These are phyloP conservation scores for Cryptococcus floricola DNA, from an alignment of 1,284 basidiomycete genomes.

Conservation along the genomic window DNA sequence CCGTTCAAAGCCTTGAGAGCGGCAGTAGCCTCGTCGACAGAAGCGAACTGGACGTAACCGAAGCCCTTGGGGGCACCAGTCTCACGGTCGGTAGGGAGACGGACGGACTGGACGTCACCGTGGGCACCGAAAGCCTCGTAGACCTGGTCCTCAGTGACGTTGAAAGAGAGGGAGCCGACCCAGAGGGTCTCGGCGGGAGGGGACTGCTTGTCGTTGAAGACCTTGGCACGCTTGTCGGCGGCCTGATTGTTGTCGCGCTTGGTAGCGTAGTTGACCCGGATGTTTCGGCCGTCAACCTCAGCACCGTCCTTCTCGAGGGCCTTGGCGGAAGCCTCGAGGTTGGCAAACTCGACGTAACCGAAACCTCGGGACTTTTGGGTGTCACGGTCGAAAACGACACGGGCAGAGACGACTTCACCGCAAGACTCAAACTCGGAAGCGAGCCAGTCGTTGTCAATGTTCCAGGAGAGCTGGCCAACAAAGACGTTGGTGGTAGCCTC, in stretches of 20 bases:
- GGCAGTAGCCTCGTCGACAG: slow-evolving; percentile 73
- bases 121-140: slow-evolving; percentile 91
- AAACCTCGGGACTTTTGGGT: slow-evolving; percentile 85
- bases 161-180: slow-evolving; percentile 85
- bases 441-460: slow-evolving; percentile 95
- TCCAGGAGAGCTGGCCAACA: slow-evolving; percentile 93
- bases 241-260: slow-evolving; percentile 49
- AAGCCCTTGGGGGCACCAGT: slow-evolving; percentile 90
- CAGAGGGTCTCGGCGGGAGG: slow-evolving; percentile 76
- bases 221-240: slow-evolving; percentile 72
- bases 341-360: slow-evolving; percentile 86
- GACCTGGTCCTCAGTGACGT: slow-evolving; percentile 73
- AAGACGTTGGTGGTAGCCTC: slow-evolving; percentile 71
- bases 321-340: slow-evolving; percentile 63
- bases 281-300: slow-evolving; percentile 86
- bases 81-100: slow-evolving; percentile 90
- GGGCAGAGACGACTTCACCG: slow-evolving; percentile 81
- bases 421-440: slow-evolving; percentile 82
- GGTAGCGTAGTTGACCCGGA: slow-evolving; percentile 79
- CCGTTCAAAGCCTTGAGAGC: slow-evolving; percentile 69
- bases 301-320: slow-evolving; percentile 69
- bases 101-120: slow-evolving; percentile 82
- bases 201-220: slow-evolving; percentile 68
- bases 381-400: slow-evolving; percentile 87
- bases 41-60: slow-evolving; percentile 91